These are phyloP conservation scores for Tilletia setariae DNA, from an alignment of 1,284 basidiomycete genomes.

Conservation along the genomic window DNA sequence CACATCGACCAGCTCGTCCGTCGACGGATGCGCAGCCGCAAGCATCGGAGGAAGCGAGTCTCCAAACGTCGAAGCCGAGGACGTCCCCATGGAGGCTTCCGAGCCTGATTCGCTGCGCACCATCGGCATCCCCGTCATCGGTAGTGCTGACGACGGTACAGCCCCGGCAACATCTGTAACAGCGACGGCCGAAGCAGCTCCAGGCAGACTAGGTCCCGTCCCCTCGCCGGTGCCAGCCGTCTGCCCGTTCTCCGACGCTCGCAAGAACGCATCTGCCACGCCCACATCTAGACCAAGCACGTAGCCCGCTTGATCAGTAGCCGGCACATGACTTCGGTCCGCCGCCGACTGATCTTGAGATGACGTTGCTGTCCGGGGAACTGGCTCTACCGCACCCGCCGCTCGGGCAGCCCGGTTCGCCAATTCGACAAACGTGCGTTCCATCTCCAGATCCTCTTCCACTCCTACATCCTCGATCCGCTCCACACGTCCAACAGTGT, in stretches of 20 bases:
- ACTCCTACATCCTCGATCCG: constrained; percentile 36
- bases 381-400: not conserved
- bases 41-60: constrained; percentile 25
- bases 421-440: constrained; percentile 16
- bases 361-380: not conserved
- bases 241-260: not conserved
- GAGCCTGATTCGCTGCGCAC: constrained; percentile 6
- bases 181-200: not conserved
- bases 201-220: not conserved
- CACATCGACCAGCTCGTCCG: constrained; percentile 68
- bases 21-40: constrained; percentile 57
- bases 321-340: not conserved
- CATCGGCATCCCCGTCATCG: not conserved
- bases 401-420: not conserved
- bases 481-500: constrained; percentile 79
- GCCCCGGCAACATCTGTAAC: not conserved
- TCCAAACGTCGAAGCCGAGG: constrained; percentile 16
- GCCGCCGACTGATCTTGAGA: not conserved
- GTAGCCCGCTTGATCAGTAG: constrained; percentile 22
- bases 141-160: too few species aligned
- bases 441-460: constrained; percentile 37
- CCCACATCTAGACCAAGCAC: constrained; percentile 5
- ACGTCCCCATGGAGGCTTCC: constrained; percentile 21
- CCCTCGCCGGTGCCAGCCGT: not conserved
- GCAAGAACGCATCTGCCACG: constrained; percentile 7